Percentiles rank a stretch among this genome's conserved stretches.
Evolutionary conservation across 176 grass and related monocot genomes (phyloP).

Genomic region (Aegilops longissima): DNA sequence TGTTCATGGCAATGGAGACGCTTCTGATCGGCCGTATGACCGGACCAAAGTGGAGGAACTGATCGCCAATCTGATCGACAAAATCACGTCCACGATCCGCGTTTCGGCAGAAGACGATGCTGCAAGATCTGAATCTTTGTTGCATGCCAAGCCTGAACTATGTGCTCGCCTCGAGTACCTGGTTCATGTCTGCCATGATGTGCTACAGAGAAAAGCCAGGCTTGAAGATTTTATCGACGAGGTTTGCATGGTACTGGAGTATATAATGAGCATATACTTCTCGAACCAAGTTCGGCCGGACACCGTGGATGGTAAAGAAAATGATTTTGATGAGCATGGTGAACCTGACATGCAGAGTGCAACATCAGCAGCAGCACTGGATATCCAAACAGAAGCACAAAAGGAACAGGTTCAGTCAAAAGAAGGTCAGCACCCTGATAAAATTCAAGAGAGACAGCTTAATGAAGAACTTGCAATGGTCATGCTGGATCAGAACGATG

Average conservation of each 20-base stretch:
- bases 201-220: conserved; percentile 40
- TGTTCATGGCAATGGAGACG: background rate
- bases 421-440: background rate
- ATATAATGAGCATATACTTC: conserved; percentile 43
- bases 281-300: conserved; percentile 28
- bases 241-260: conserved; percentile 43
- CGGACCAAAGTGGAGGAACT: conserved; percentile 5
- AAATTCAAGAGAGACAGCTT: background rate
- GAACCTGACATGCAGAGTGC: background rate
- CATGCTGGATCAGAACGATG: background rate
- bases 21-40: background rate
- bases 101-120: conserved; percentile 14
- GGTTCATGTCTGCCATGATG: conserved; percentile 47
- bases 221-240: conserved; percentile 43
- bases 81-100: conserved; percentile 5
- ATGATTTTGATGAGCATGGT: conserved; percentile 6
- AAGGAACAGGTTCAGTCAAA: background rate
- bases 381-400: background rate
- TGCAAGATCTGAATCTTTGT: background rate
- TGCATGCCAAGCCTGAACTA: conserved; percentile 40
- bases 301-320: background rate
- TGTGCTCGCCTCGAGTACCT: conserved; percentile 33
- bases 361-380: background rate
- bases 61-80: conserved; percentile 18
- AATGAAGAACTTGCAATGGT: background rate